A percentile compares a stretch with the other conserved stretches of the same genome.
Evolutionary conservation across 164 flowering plant genomes (phyloP).

Genomic region (Piper betle): DNA sequence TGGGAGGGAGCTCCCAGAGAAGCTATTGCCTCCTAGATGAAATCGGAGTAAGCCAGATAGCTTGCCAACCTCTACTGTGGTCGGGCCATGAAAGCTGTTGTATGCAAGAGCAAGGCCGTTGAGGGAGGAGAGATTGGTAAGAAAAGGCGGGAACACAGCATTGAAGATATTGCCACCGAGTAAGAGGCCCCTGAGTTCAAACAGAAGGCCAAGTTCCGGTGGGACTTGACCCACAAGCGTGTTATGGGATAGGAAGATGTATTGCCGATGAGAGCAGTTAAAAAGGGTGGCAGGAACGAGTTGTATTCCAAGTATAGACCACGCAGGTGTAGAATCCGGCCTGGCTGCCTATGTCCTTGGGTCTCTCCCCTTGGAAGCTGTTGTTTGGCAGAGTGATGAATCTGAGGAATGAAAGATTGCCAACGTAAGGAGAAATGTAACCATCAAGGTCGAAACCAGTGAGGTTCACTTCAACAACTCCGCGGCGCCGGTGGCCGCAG

Average conservation of each 20-base stretch:
- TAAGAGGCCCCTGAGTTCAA: not conserved
- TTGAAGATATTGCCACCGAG: constrained; percentile 8
- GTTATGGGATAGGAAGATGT: not conserved
- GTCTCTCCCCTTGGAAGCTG: constrained; percentile 5
- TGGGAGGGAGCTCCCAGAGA: constrained; percentile 1
- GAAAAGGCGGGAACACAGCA: constrained; percentile 12
- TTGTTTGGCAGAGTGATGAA: not conserved
- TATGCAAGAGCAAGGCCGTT: not conserved
- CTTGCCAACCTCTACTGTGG: not conserved
- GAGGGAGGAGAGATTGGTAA: constrained; percentile 11
- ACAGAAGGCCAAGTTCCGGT: constrained; percentile 3
- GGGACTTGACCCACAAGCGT: constrained; percentile 6
- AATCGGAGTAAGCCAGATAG: not conserved
- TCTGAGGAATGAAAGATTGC: constrained; percentile 8
- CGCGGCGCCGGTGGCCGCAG: not conserved
- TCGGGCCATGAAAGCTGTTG: not conserved
- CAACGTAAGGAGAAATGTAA: constrained; percentile 4
- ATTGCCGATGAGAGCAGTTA: not conserved
- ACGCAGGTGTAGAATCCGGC: constrained; percentile 1
- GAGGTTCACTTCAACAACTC: not conserved
- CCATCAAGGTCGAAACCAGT: not conserved
- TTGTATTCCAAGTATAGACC: not conserved
- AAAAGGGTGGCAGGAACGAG: constrained; percentile 1
- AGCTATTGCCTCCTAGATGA: not conserved
- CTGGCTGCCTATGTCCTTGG: constrained; percentile 3